Percentiles rank a stretch among this genome's conserved stretches.
phyloP scores from a whole-genome alignment of 345 rosid genomes.

The Ceriops zippeliana region DNA sequence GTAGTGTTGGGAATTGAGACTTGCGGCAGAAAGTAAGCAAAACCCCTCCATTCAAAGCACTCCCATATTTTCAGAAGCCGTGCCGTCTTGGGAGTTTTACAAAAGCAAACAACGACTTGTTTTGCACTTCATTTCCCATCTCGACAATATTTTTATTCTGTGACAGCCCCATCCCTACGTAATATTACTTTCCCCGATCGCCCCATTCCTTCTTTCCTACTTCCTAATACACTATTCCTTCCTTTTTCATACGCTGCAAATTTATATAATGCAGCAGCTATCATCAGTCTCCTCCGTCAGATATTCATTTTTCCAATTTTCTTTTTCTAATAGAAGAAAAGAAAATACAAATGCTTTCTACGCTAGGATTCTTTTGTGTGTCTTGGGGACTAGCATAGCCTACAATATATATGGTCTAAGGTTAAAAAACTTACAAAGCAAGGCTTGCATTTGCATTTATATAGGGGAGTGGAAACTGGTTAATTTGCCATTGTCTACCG shows the following conservation, averaged over 20 bases:
- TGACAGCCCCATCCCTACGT: not conserved
- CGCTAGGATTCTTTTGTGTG: too few species aligned
- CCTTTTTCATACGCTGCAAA: too few species aligned
- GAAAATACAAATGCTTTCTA: too few species aligned
- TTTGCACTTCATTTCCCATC: constrained; percentile 43
- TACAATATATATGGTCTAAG: too few species aligned
- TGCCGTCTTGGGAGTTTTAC: constrained; percentile 59
- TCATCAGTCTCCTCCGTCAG: too few species aligned
- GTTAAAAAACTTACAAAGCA: too few species aligned
- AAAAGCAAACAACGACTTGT: constrained; percentile 25
- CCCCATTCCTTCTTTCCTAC: not conserved
- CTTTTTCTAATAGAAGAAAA: too few species aligned
- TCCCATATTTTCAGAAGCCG: constrained; percentile 49
- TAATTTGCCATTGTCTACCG: not conserved
- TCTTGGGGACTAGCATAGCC: too few species aligned
- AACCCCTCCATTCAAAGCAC: constrained; percentile 26
- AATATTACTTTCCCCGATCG: not conserved
- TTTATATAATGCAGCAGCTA: too few species aligned
- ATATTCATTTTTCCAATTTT: too few species aligned
- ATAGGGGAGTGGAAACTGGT: not conserved
- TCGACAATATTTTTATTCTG: not conserved
- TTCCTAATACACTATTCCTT: not conserved
- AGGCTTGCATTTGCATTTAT: too few species aligned
- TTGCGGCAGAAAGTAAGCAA: constrained; percentile 25
- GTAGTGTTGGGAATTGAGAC: constrained; percentile 30